Percentiles rank a stretch among this genome's conserved stretches.
phyloP scores from a whole-genome alignment of 495 filamentous ascomycete species.

The Aspergillus haitiensis region DNA sequence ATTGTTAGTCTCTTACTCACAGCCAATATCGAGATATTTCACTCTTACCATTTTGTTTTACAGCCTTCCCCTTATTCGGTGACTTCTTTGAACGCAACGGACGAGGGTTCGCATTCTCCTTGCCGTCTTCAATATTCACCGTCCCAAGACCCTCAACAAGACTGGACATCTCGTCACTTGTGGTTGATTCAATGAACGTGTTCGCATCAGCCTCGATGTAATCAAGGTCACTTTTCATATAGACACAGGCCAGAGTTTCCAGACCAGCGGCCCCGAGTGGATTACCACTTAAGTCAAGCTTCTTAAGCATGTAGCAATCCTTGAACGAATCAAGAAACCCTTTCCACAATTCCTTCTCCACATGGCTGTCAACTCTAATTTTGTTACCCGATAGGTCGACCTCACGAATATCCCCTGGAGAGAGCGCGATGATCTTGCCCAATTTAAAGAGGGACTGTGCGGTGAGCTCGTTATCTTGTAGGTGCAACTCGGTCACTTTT shows the following conservation, averaged over 20 bases:
- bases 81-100: constrained; percentile 20
- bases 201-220: constrained; percentile 28
- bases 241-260: constrained; percentile 45
- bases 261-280: constrained; percentile 40
- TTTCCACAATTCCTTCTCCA: constrained; percentile 44
- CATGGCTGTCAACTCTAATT: constrained; percentile 35
- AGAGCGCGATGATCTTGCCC: constrained; percentile 38
- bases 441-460: constrained; percentile 38
- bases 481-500: constrained; percentile 47
- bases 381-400: constrained; percentile 50
- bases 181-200: constrained; percentile 13
- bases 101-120: constrained; percentile 21
- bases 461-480: constrained; percentile 45
- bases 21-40: not conserved
- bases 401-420: constrained; percentile 44
- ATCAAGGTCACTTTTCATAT: constrained; percentile 41
- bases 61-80: constrained; percentile 26
- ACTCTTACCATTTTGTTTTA: constrained; percentile 19
- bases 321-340: constrained; percentile 45
- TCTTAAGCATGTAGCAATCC: constrained; percentile 44
- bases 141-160: constrained; percentile 7
- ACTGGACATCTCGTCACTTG: constrained; percentile 12
- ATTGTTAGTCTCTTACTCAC: not conserved
- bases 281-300: constrained; percentile 49
- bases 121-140: constrained; percentile 12